Conservation (phyloP, 2,329 filamentous ascomycete species). For the Pseudopithomyces maydicus region DNA sequence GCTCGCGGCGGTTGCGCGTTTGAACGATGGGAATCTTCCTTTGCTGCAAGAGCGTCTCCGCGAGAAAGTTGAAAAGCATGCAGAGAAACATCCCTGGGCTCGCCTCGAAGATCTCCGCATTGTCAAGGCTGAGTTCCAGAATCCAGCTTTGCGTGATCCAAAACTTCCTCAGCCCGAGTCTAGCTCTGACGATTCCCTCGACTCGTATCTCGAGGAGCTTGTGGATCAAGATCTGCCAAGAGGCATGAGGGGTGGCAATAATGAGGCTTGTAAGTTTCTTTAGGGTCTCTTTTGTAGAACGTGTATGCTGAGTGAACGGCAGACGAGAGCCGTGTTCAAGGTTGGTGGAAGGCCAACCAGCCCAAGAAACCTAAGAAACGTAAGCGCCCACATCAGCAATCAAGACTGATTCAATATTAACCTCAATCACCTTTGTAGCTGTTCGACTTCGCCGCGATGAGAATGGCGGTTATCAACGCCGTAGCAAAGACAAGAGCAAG, state of each 20-base stretch:
- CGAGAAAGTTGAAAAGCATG: constrained; percentile 29
- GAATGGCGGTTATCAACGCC: constrained; percentile 30
- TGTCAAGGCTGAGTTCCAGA: constrained; percentile 35
- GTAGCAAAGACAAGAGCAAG: constrained; percentile 25
- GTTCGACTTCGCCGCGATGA: constrained; percentile 32
- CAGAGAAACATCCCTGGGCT: constrained; percentile 37
- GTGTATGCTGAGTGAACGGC: neutral
- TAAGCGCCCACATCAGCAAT: neutral
- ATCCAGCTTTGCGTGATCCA: constrained; percentile 18
- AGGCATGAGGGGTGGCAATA: constrained; percentile 23
- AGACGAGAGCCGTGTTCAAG: constrained; percentile 31
- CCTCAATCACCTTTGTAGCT: neutral
- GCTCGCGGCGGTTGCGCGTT: constrained; percentile 35
- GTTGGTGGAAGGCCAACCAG: constrained; percentile 26
- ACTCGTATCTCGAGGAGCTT: constrained; percentile 37
- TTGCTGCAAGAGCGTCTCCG: constrained; percentile 33
- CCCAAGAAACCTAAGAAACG: constrained; percentile 28
- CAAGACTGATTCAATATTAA: neutral
- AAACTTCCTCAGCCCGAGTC: constrained; percentile 13
- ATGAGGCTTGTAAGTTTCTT: constrained; percentile 24
- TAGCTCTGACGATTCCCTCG: constrained; percentile 23
- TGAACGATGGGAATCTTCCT: constrained; percentile 30
- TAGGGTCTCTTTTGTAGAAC: neutral
- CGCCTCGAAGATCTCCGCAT: constrained; percentile 37
- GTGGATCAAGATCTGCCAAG: constrained; percentile 29